phyloP scores from a whole-genome alignment of 176 grass and related monocot species.

The Oryza longistaminata region DNA sequence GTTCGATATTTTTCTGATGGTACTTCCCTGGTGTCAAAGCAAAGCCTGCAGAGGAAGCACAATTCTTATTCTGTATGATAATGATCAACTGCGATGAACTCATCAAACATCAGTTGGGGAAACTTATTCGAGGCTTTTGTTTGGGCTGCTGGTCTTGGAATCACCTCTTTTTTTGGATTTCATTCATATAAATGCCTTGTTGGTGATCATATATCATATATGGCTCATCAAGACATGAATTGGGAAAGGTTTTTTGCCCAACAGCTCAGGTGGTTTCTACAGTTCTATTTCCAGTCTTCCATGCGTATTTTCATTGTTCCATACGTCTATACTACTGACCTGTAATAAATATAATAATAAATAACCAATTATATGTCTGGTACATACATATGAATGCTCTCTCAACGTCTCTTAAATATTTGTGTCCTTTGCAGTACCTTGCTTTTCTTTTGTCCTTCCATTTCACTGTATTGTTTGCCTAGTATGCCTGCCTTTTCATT shows the following conservation, averaged over 20 bases:
- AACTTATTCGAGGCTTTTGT: slow-evolving; percentile 49
- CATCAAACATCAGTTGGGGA: slow-evolving; percentile 37
- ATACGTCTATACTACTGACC: slow-evolving; percentile 15
- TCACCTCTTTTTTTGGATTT: slow-evolving; percentile 48
- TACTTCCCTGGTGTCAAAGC: slow-evolving; percentile 52
- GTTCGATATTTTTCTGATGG: slow-evolving; percentile 49
- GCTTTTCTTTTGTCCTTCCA: slow-evolving; percentile 8
- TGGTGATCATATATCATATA: not conserved
- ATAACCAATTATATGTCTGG: not conserved
- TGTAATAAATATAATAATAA: slow-evolving; percentile 1
- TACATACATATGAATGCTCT: not conserved
- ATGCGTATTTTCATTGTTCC: not conserved
- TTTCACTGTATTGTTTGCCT: not conserved
- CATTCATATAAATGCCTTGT: slow-evolving; percentile 23
- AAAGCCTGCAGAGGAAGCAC: slow-evolving; percentile 43
- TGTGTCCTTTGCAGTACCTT: slow-evolving; percentile 43
- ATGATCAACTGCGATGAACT: slow-evolving; percentile 48
- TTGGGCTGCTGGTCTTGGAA: slow-evolving; percentile 42
- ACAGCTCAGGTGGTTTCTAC: slow-evolving; percentile 52
- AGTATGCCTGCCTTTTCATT: slow-evolving; percentile 20
- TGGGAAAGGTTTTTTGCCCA: slow-evolving; percentile 36
- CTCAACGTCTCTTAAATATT: not conserved
- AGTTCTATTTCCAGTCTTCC: slow-evolving; percentile 10
- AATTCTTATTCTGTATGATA: slow-evolving; percentile 40
- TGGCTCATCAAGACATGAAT: slow-evolving; percentile 14